A percentile compares a stretch with the other conserved stretches of the same genome.
Evolutionary conservation across 495 filamentous ascomycete species (phyloP).

Genomic region (Daldinia loculata): DNA sequence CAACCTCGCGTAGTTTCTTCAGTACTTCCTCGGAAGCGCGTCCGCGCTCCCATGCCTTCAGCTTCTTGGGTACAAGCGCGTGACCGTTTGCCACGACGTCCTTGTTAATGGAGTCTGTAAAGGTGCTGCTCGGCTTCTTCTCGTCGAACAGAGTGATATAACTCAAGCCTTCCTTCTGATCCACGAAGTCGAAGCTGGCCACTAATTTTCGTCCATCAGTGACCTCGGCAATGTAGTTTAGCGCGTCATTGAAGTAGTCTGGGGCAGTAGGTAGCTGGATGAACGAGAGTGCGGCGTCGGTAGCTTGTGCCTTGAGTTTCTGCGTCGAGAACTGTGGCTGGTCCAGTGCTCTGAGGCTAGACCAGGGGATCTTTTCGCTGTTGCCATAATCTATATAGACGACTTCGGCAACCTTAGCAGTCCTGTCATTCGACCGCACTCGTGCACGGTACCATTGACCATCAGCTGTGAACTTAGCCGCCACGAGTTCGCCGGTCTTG

Average conservation of each 20-base stretch:
- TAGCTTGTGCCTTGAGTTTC: slow-evolving; percentile 85
- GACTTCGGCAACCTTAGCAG: slow-evolving; percentile 85
- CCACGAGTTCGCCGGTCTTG: slow-evolving; percentile 89
- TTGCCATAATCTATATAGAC: slow-evolving; percentile 98
- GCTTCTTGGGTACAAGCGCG: slow-evolving; percentile 87
- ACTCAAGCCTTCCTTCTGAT: slow-evolving; percentile 75
- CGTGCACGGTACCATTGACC: slow-evolving; percentile 93
- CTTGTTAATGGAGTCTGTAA: slow-evolving; percentile 79
- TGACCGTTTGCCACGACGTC: slow-evolving; percentile 83
- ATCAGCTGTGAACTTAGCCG: slow-evolving; percentile 87
- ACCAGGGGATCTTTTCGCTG: slow-evolving; percentile 85
- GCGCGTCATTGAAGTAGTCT: slow-evolving; percentile 83
- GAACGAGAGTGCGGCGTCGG: slow-evolving; percentile 87
- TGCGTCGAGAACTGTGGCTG: slow-evolving; percentile 78
- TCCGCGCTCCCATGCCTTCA: slow-evolving; percentile 85
- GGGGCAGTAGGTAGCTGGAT: slow-evolving; percentile 79
- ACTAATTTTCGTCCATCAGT: slow-evolving; percentile 77
- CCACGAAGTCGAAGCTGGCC: slow-evolving; percentile 84
- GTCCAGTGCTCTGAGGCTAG: slow-evolving; percentile 76
- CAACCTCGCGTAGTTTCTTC: slow-evolving; percentile 68
- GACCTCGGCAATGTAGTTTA: slow-evolving; percentile 72
- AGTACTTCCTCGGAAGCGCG: slow-evolving; percentile 73
- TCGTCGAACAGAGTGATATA: slow-evolving; percentile 90
- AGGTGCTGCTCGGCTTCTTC: slow-evolving; percentile 59
- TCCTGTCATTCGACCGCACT: slow-evolving; percentile 89